Evolutionary conservation across 73 alveolate species (phyloP), one percentile per base, ranked within the genome.

Genomic region (Stentor roeselii): DNA sequence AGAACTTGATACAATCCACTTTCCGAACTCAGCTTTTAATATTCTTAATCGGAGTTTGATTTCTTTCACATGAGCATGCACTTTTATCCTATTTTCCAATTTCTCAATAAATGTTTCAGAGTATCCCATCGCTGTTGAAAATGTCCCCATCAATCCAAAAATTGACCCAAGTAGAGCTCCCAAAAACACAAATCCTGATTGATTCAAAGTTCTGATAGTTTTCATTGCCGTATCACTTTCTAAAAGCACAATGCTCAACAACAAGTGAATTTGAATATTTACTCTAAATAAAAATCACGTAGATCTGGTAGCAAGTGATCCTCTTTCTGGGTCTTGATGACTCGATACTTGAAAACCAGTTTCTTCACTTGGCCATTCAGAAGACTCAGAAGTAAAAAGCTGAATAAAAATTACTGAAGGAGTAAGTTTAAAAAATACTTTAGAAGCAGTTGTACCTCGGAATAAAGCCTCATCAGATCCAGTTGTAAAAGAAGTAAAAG

Each of bases 351-450:
- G 80, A 67, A 27, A 67, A 27, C 80, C 80, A 27, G 80, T 67
- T 32, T 67, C 41, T 27, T 30, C 14, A 21, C 37, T 67, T 21
- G n/a, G 27, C 2, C 41, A 21, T 67, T n/a, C 27, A 0, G 80
- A 50, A 11, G 67, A 50, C 67, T 50, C 42, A 21, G n/a, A 21
- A 0, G 80, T 21, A 67, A 21, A 67, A 67, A 21, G 14, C 80
- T 67, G 34, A 67, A 67, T 67, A 67, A 67, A 67, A 67, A 67
- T 34, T 67, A 67, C 80, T 30, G 80, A 67, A 67, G 80, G 80
- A 67, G 37, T 67, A 0, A 32, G 27, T 27, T n/a, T 21, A 67
- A 30, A 67, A 67, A 11, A 34, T 27, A 67, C 2, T 1, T 27
- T 32, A 14, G 80, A 67, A 21, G 80, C 27, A n/a, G 14, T 32